Evolutionary conservation across 2,329 filamentous ascomycete genomes (phyloP), one percentile per base, ranked within the genome.

Genomic region (Hypomyces perniciosus): DNA sequence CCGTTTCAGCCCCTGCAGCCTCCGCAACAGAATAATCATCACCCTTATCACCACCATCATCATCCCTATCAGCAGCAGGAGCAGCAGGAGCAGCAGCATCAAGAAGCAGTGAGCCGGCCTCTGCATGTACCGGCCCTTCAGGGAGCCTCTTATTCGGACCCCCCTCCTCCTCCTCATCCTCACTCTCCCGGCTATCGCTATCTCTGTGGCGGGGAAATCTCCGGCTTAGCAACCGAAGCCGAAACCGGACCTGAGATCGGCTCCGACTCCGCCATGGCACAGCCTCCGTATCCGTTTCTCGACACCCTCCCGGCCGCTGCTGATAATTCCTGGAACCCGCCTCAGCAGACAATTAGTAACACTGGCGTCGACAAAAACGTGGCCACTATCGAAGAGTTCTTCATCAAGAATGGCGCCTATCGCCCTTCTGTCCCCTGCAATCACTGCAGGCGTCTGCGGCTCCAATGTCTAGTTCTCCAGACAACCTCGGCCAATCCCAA

Each of bases 401-500:
- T 71, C 50, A 59, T 65, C 44, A 63, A 73, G 48, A 67, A 67
- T 40, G 73, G 73, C 8, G 72, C 70, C 1, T 69, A 67, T 52
- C 62, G 68, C 8, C 73, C 75, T 0, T 61, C 69, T 0, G 59
- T 60, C 12, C 72, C 75, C 2, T 78, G 75, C 57, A 60, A 56
- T 31, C 66, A 77, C 54, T 78, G 75, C 56, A 66, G 65, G 42
- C 65, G 63, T 4, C 65, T 70, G 38, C 69, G 72, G 2, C 61
- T 78, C 7, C 73, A 77, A 49, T 77, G 75, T 49, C 62, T 77
- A 8, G 72, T 76, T 26, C 61, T 78, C 8, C 69, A 74, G 31
- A 76, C 73, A 0, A 71, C 71, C 1, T 38, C 64, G 0, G 73
- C 66, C 27, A 78, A 78, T 50, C 75, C 75, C 0, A 78, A 77